Conservation (phyloP, 2,329 filamentous ascomycete species). For the Talaromyces albobiverticillius region DNA sequence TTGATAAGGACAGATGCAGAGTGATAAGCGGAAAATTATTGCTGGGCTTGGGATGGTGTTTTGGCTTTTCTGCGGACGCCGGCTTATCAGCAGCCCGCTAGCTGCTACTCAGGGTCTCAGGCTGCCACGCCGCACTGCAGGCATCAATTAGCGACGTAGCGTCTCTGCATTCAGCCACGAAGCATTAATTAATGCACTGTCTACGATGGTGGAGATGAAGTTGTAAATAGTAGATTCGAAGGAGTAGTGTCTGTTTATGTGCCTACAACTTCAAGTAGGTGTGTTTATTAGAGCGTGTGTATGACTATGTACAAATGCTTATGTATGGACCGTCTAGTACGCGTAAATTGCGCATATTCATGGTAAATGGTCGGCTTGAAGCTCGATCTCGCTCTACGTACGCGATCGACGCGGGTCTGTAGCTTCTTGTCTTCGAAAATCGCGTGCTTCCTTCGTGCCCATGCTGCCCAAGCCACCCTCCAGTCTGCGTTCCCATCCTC, state of each 20-base stretch:
- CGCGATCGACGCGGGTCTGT: conserved; percentile 73
- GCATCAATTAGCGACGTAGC: no score
- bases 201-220: no score
- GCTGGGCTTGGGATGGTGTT: not conserved
- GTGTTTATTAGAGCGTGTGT: no score
- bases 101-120: not conserved
- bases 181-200: no score
- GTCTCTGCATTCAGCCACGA: no score
- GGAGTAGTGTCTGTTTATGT: no score
- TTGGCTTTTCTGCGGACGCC: not conserved
- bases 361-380: not conserved
- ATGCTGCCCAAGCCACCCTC: conserved; percentile 87
- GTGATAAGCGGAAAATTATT: not conserved
- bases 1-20: not conserved
- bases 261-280: no score
- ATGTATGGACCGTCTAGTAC: not conserved
- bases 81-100: not conserved
- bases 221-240: no score
- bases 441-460: conserved; percentile 87
- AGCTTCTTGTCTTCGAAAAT: conserved; percentile 77
- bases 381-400: conserved; percentile 27
- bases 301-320: conserved; percentile 13
- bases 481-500: conserved; percentile 60
- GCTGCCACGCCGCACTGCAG: not conserved
- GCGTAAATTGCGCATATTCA: not conserved